A percentile compares a stretch with the other conserved stretches of the same genome.
Conservation (phyloP, 345 rosid species). For the Barbarea vulgaris region DNA sequence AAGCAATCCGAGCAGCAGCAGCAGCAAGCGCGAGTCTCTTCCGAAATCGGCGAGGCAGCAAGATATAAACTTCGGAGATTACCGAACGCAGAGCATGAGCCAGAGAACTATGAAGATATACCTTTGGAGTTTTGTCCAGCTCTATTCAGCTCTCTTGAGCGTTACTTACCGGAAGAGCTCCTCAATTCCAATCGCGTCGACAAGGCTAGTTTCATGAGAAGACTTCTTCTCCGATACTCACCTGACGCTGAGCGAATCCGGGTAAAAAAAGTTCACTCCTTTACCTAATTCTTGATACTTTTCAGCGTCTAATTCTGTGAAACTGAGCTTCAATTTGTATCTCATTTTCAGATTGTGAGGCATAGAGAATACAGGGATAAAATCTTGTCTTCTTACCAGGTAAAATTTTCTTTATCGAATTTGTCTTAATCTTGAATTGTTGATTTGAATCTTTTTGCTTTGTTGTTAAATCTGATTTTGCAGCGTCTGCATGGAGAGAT, state of each 20-base stretch:
- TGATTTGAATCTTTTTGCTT: conserved; percentile 1
- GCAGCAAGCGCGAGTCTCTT: conserved; percentile 18
- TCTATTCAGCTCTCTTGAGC: conserved; percentile 83
- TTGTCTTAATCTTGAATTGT: conserved; percentile 2
- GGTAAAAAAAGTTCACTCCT: conserved; percentile 44
- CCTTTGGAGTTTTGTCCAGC: conserved; percentile 63
- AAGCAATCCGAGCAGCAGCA: conserved; percentile 32
- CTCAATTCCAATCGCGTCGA: conserved; percentile 56
- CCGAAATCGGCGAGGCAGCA: conserved; percentile 14
- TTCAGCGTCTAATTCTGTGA: neutral
- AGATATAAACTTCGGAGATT: conserved; percentile 49
- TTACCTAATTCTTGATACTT: neutral
- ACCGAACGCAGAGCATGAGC: conserved; percentile 66
- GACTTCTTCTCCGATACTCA: conserved; percentile 71
- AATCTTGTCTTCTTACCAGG: conserved; percentile 42
- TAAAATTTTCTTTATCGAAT: neutral
- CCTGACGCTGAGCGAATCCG: conserved; percentile 75
- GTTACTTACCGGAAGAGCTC: conserved; percentile 65
- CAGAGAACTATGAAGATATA: conserved; percentile 83
- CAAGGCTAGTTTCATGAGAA: conserved; percentile 66
- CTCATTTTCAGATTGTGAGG: conserved; percentile 33
- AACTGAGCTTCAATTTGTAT: conserved; percentile 15
- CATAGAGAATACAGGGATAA: conserved; percentile 37
- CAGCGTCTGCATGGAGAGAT: conserved; percentile 82
- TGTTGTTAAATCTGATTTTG: conserved; percentile 23